Evolutionary conservation across 2,329 filamentous ascomycete species (phyloP), one percentile per base, ranked within the genome.

Genomic region (Neopestalotiopsis clavispora): DNA sequence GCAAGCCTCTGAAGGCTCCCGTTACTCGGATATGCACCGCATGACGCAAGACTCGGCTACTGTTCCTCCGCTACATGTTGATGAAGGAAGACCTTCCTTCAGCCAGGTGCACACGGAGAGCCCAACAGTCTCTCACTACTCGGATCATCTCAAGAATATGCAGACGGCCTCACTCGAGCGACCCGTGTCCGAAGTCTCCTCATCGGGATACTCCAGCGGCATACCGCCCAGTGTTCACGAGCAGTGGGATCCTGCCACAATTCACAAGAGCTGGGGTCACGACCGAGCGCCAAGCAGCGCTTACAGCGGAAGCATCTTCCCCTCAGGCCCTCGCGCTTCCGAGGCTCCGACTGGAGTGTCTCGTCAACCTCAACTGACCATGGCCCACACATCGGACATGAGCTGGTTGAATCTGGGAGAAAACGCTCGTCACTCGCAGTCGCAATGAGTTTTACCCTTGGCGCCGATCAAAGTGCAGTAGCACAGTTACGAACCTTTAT

Each of bases 321-420:
- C 76, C 71, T 83, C 83, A 28, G 80, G 82, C 4, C 77, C 85
- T 10, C 80, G 79, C 56, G 69, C 72, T 40, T 78, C 76, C 69
- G 42, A 74, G 66, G 74, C 74, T 68, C 74, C 75, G 6, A 77
- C 74, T n/a, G 81, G 78, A 58, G 77, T 85, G 68, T 86, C 82
- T 75, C 80, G 78, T 65, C 85, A 87, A 72, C 85, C 85, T 20
- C 86, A 86, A 73, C 81, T 88, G 38, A 79, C 81, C 28, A 84
- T 81, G 79, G 83, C 86, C 62, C 78, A 84, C 32, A 83, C 82
- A 13, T 86, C 85, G 65, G 92, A 94, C 78, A 93, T 94, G 91
- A 93, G 91, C 80, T 95, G 92, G 92, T 81, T 95, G 71, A 94
- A 94, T 75, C 84, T 94, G 20, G 90, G 89, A 61, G 86, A 87